Conservation (phyloP, 23 red algal genomes). For the Pyropia haitanensis region DNA sequence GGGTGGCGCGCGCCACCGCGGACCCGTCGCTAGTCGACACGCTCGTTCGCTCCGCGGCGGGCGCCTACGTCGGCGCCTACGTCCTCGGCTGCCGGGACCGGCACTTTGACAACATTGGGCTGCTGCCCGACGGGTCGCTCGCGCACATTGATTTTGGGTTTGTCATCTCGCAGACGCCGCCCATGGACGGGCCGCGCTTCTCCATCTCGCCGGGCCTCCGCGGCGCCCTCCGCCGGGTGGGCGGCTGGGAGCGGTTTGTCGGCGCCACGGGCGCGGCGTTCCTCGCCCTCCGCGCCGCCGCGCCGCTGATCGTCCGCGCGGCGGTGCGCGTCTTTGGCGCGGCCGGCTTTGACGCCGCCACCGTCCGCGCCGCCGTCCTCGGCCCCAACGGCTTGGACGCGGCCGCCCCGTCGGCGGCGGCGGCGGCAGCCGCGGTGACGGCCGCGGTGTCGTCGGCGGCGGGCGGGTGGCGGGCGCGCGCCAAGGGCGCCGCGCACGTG, state of each 20-base stretch:
- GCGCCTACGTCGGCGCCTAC: constrained; percentile 53
- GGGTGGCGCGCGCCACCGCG: constrained; percentile 19
- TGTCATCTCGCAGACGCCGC: constrained; percentile 36
- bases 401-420: constrained; percentile 18
- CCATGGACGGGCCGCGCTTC: constrained; percentile 67
- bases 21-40: constrained; percentile 14
- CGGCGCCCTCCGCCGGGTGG: constrained; percentile 19
- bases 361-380: constrained; percentile 20
- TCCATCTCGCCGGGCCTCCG: constrained; percentile 56
- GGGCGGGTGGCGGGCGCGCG: constrained; percentile 38
- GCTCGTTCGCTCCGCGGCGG: constrained; percentile 49
- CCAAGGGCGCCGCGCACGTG: constrained; percentile 45
- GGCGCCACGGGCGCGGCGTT: constrained; percentile 34
- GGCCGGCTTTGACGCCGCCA: constrained; percentile 45
- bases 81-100: constrained; percentile 58
- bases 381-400: constrained; percentile 36
- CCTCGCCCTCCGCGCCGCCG: constrained; percentile 24
- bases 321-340: constrained; percentile 44
- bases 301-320: constrained; percentile 33
- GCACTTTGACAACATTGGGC: constrained; percentile 60
- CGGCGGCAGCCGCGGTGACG: constrained; percentile 2
- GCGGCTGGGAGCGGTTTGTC: constrained; percentile 56
- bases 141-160: constrained; percentile 75
- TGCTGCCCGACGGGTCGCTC: constrained; percentile 35
- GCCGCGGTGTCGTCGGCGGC: constrained; percentile 19